Conservation (phyloP, 371 early-diverging fungal genomes). For the Capillidium heterosporum region DNA sequence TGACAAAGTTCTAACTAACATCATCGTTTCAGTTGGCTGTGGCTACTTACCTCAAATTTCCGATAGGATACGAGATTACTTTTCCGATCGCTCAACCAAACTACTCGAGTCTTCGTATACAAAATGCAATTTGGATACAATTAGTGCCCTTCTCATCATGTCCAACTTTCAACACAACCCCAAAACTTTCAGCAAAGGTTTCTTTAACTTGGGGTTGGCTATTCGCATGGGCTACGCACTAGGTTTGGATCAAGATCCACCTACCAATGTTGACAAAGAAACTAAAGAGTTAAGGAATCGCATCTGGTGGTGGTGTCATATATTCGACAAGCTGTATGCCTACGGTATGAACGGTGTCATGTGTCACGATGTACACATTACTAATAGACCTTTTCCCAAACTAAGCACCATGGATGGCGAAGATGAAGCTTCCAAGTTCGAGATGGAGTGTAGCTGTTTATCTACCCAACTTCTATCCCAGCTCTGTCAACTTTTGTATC, state of each 20-base stretch:
- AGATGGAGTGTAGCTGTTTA: background rate
- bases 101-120: background rate
- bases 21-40: background rate
- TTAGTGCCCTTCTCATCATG: background rate
- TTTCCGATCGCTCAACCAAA: background rate
- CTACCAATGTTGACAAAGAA: background rate
- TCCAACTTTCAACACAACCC: slow-evolving; percentile 2
- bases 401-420: too few species aligned
- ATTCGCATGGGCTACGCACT: background rate
- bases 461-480: background rate
- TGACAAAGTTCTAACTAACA: background rate
- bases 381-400: too few species aligned
- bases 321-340: slow-evolving; percentile 2
- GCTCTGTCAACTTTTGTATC: background rate
- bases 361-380: background rate
- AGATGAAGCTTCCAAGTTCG: background rate
- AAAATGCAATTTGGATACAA: background rate
- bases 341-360: background rate
- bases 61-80: background rate
- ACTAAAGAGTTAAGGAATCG: background rate
- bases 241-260: background rate
- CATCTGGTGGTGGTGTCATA: background rate
- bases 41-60: background rate
- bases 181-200: background rate
- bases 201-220: background rate